Conservation (phyloP, 768 basidiomycete species). For the Russula dissimulans region DNA sequence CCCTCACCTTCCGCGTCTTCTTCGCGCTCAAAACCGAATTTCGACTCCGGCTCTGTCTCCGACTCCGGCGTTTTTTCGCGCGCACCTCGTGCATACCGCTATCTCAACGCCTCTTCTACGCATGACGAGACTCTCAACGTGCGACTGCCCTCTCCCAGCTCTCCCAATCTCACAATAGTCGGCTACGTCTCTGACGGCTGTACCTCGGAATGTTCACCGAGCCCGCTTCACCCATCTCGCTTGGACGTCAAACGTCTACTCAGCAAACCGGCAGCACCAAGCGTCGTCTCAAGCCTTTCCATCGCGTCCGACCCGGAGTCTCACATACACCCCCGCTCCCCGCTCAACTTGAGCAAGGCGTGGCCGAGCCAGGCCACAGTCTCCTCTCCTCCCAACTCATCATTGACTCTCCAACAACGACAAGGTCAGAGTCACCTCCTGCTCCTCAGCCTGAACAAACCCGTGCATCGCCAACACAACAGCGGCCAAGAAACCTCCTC, state of each 20-base stretch:
- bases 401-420: background rate
- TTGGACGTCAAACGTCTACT: slow-evolving; percentile 20
- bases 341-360: background rate
- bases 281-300: slow-evolving; percentile 15
- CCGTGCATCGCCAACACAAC: background rate
- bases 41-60: slow-evolving; percentile 13
- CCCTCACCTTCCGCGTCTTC: background rate
- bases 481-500: slow-evolving; percentile 4
- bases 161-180: slow-evolving; percentile 1
- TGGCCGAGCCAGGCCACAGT: slow-evolving; percentile 8
- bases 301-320: slow-evolving; percentile 18
- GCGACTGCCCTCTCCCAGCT: slow-evolving; percentile 12
- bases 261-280: slow-evolving; percentile 18
- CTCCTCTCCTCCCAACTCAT: background rate
- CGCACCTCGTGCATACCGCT: background rate
- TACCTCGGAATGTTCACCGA: slow-evolving; percentile 9
- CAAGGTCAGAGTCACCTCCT: background rate
- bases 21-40: background rate
- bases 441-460: background rate
- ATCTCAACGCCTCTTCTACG: background rate
- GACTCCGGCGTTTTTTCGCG: slow-evolving; percentile 11
- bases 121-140: background rate
- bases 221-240: slow-evolving; percentile 9
- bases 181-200: slow-evolving; percentile 17
- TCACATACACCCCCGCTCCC: background rate